Base-by-base conservation (phyloP, 2,329 filamentous ascomycete genomes). In the Acarospora socialis region DNA sequence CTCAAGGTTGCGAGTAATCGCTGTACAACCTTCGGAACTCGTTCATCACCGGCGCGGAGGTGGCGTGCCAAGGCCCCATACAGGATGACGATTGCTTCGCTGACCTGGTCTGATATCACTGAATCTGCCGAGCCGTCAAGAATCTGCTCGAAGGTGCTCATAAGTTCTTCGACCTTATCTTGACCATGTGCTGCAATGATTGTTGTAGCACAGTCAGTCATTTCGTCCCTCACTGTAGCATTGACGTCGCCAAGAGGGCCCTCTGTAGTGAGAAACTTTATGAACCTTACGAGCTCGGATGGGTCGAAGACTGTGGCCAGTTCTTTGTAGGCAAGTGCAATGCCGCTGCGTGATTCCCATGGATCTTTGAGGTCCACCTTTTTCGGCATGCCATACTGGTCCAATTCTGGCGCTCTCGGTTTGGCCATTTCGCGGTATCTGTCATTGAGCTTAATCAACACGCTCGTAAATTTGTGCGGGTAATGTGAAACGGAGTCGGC, bases 41-140 rank as follows among this genome's bases (percentile, higher is more conserved):
- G 86, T 43, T 73, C 60, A 53, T 98, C 90, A n/a, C 84, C 83
- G 5, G 74, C 58, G 43, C 80, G 73, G 37, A 98, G 61, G 61
- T 98, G 90, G 31, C 81, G 75, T 25, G 86, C 90, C 21, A 98
- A 62, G 31, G 92, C 87, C 51, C 90, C 90, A 47, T 98, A 98
- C 53, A 98, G 78, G 46, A 98, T 90, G 45, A 98, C 86, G 32
- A 98, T 86, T 12, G 92, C 90, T 57, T 98, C 90, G 45, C 94
- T 94, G 41, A 95, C 80, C 37, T 83, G 73, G 54, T 98, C 92
- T 12, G 81, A 77, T 33, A 77, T 73, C 43, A 86, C 74, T 1
- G 77, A 84, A 35, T 75, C 78, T 52, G 90, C 82, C 3, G 84
- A 80, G 3, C 74, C 76, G 49, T 87, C 84, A n/a, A 98, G 65